Base-by-base conservation (phyloP, 2,329 filamentous ascomycete species). In the Moelleriella libera region DNA sequence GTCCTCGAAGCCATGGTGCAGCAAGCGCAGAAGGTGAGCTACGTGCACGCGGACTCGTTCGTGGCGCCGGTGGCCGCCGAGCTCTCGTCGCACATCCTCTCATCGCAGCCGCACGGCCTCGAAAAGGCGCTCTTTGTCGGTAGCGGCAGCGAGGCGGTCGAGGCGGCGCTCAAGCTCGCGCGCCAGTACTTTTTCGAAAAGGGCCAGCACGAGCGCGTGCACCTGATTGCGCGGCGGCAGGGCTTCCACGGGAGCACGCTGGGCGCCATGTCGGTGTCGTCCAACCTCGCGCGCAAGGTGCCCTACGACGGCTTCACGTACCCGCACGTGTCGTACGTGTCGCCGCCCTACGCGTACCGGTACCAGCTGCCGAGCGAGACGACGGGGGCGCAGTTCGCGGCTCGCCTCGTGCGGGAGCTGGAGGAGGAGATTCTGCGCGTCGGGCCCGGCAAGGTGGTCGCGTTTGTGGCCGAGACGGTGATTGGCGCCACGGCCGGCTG, bases 1-100 rank as follows among this genome's bases (percentile, higher is more conserved):
- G 73, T 85, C 28, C 67, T 66, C 30, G 61, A 70, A 14, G 78
- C 78, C 1, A 69, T 84, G 31, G 63, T 66, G 21, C 57, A 68
- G 14, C 79, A 83, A 53, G 64, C 80, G 57, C 63, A 68, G 47
- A 63, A 49, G n/a, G 52, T 58, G n/a, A 49, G 51, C 45, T 61
- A 59, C 42, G 55, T 56, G 6, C 58, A 61, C 51, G 59, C 57
- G 3, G 49, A 51, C 21, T 49, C 54, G 5, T 60, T 55, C 51
- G 57, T 54, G 9, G 55, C 56, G 1, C 12, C 49, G 4, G 53
- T 51, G 0, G 56, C 58, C 4, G 59, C 62, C 47, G 53, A 63
- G 3, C 52, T 64, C 6, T 60, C 61, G 6, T 49, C 52, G 1
- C 42, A 54, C 6, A 30, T 64, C n/a, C 49, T 63, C 4, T 48